These are phyloP conservation scores for Lupinus albus DNA, from an alignment of 306 rosid genomes.

Conservation along the genomic window DNA sequence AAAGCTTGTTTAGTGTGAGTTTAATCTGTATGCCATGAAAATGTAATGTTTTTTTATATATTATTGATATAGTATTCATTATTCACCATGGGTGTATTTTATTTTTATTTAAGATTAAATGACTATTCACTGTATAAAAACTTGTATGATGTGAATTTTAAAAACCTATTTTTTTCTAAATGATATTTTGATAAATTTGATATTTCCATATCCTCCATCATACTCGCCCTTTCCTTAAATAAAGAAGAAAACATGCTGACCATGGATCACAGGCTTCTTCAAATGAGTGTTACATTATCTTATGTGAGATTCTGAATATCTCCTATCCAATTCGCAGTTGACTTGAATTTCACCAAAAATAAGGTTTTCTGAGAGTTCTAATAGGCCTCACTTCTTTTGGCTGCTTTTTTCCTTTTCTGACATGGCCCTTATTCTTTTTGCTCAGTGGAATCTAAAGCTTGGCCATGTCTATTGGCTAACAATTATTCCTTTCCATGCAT, in stretches of 20 bases:
- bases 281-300: too few relatives aligned
- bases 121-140: too few relatives aligned
- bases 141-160: too few relatives aligned
- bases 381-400: not conserved
- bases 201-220: not conserved
- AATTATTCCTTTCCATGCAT: constrained; percentile 1
- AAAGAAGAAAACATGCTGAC: constrained; percentile 19
- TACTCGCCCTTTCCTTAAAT: not conserved
- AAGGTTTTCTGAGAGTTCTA: not conserved
- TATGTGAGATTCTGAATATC: not conserved
- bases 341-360: constrained; percentile 25
- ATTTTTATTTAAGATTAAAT: too few relatives aligned
- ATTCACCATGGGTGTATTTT: too few relatives aligned
- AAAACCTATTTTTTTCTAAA: too few relatives aligned
- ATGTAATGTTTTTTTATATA: too few relatives aligned
- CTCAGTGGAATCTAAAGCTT: constrained; percentile 24
- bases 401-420: too few relatives aligned
- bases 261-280: too few relatives aligned
- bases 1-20: too few relatives aligned
- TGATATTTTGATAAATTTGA: constrained; percentile 19
- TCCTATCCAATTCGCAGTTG: not conserved
- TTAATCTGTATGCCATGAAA: too few relatives aligned
- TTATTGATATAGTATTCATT: too few relatives aligned
- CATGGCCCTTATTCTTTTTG: not conserved
- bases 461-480: constrained; percentile 22